Conservation (phyloP, 208 protist species). For the Trypanosomatidae sp. region DNA sequence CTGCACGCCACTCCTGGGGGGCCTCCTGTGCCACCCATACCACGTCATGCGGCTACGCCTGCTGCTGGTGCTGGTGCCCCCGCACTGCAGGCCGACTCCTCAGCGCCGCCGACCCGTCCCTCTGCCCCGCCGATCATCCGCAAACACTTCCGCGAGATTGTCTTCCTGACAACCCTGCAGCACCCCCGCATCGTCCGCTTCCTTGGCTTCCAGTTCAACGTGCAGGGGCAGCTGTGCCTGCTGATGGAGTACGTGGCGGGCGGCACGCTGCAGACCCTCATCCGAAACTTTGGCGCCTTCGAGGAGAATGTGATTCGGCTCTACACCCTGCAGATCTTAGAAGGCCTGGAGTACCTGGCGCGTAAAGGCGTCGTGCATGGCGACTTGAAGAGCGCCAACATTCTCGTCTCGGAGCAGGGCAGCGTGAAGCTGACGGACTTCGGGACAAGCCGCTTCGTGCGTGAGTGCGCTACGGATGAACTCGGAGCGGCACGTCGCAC, state of each 20-base stretch:
- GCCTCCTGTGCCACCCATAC: too few species aligned
- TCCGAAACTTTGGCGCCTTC: slow-evolving; percentile 81
- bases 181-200: slow-evolving; percentile 85
- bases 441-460: slow-evolving; percentile 65
- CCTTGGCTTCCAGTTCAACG: slow-evolving; percentile 66
- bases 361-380: slow-evolving; percentile 76
- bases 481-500: too few species aligned
- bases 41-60: too few species aligned
- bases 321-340: slow-evolving; percentile 85
- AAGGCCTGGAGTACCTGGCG: slow-evolving; percentile 83
- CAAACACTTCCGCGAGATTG: slow-evolving; percentile 69
- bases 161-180: slow-evolving; percentile 66
- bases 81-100: too few species aligned
- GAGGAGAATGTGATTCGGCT: slow-evolving; percentile 84
- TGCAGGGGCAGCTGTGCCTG: slow-evolving; percentile 57
- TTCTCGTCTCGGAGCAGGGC: slow-evolving; percentile 77
- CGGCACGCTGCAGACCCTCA: slow-evolving; percentile 79
- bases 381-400: slow-evolving; percentile 88
- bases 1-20: too few species aligned
- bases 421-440: slow-evolving; percentile 93
- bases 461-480: slow-evolving; percentile 11
- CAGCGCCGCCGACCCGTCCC: too few species aligned
- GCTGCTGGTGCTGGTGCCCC: too few species aligned
- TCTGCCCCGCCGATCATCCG: slow-evolving; percentile 24
- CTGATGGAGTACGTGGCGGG: slow-evolving; percentile 92